These are phyloP conservation scores for Elsinoe fawcettii DNA, from an alignment of 2,329 filamentous ascomycete species.

Conservation along the genomic window DNA sequence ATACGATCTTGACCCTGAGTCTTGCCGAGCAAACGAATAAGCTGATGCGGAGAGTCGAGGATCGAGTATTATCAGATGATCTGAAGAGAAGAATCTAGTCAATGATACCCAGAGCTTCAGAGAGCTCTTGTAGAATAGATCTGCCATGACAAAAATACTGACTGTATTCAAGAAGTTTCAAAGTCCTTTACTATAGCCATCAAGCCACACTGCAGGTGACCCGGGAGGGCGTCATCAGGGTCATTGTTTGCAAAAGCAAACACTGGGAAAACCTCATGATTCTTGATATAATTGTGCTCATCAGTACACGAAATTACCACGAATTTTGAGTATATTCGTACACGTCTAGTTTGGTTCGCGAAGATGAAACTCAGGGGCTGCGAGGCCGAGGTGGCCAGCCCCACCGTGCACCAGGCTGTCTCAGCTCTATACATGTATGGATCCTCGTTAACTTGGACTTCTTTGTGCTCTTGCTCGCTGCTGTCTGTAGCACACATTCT, in stretches of 20 bases:
- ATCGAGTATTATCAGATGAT: constrained; percentile 35
- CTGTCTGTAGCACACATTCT: no score
- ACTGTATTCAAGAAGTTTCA: no score
- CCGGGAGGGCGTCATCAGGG: not conserved
- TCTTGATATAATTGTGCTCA: not conserved
- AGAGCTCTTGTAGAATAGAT: not conserved
- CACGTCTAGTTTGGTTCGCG: not conserved
- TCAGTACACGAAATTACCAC: not conserved
- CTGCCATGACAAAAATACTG: not conserved
- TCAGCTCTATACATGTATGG: not conserved
- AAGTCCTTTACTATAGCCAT: not conserved
- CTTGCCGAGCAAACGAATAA: constrained; percentile 97
- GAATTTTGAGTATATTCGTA: not conserved
- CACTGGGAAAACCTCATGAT: not conserved
- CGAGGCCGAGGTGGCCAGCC: constrained; percentile 3
- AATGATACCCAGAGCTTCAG: not conserved
- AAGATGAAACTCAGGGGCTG: not conserved
- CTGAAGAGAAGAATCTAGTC: constrained; percentile 23
- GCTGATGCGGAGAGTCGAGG: constrained; percentile 72
- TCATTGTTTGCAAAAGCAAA: not conserved
- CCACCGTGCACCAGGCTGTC: constrained; percentile 5
- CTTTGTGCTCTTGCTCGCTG: not conserved
- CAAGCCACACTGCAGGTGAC: not conserved
- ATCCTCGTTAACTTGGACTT: not conserved
- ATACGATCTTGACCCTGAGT: constrained; percentile 88